Base-by-base conservation (phyloP, 805 yeast species). In the Candida tammaniensis region DNA sequence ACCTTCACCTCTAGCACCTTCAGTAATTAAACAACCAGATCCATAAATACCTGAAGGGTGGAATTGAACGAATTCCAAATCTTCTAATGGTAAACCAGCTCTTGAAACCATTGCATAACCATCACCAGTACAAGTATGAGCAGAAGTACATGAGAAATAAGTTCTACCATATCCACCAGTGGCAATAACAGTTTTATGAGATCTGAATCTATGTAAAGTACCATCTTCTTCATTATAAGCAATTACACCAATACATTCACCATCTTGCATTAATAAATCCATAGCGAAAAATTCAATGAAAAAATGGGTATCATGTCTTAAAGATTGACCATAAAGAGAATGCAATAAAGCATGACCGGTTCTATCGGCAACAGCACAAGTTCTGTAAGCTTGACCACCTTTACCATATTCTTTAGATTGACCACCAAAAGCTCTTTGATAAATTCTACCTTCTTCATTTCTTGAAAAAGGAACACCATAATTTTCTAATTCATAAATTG, bases 1-100 rank as follows among this genome's bases (percentile, higher is more conserved):
- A 80, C 98, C 98, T 75, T 93, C 98, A 78, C 98, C 98, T 76
- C 98, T 85, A 49, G 97, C 95, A 72, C 98, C 98, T 71, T 93
- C 98, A 38, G 98, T 93, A 64, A 93, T 93, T 72, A 91, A 73
- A 75, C 98, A 93, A 47, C 98, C 98, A 25, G 98, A 87, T 41
- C 98, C 98, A 66, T 91, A 91, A 67, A 91, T 93, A 78, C 98
- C 98, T 17, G 98, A 88, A 37, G 98, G 98, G 68, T 91, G 98
- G 87, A 91, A 91, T 72, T 91, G 98, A 44, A 91, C 89, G 59
- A 91, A 91, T 72, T 91, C 98, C 68, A 91, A 73, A 70, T 91
- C 98, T 71, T 91, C 95, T 57, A 91, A 76, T 40, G 98, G 98
- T 64, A 91, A 79, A 43, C 98, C 98, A 36, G 98, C 98, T 70